A percentile compares a stretch with the other conserved stretches of the same genome.
Conservation (phyloP, 768 basidiomycete genomes). For the Termitomyces bulborhizus region DNA sequence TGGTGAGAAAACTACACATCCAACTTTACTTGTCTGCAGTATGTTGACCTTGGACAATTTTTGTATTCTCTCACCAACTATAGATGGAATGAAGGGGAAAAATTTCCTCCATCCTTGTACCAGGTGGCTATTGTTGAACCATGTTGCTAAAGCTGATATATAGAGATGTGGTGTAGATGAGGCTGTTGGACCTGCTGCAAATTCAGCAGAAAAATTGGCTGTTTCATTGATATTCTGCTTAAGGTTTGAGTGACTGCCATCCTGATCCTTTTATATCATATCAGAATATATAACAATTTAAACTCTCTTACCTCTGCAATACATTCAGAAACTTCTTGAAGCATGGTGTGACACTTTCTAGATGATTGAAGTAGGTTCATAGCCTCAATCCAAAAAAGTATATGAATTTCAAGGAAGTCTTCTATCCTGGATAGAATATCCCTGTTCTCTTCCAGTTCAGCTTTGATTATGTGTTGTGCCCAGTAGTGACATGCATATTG, state of each 20-base stretch:
- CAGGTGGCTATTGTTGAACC: background rate
- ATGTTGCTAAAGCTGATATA: slow-evolving; percentile 17
- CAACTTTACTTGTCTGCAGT: background rate
- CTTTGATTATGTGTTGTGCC: background rate
- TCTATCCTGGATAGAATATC: background rate
- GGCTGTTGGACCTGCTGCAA: slow-evolving; percentile 9
- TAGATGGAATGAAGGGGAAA: background rate
- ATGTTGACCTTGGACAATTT: background rate
- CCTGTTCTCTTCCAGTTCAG: background rate
- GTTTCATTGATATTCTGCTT: slow-evolving; percentile 9
- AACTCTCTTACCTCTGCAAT: background rate
- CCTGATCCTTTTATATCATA: background rate
- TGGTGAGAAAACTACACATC: background rate
- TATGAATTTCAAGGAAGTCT: slow-evolving; percentile 11
- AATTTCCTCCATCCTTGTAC: background rate
- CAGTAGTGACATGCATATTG: background rate
- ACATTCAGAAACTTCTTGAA: slow-evolving; percentile 8
- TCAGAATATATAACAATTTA: background rate
- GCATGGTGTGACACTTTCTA: slow-evolving; percentile 13
- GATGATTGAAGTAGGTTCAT: slow-evolving; percentile 18
- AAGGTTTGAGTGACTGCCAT: background rate
- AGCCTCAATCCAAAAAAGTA: slow-evolving; percentile 21
- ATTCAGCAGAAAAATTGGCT: slow-evolving; percentile 14
- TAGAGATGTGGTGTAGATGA: slow-evolving; percentile 17
- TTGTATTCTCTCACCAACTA: background rate